Evolutionary conservation across 2,329 filamentous ascomycete genomes (phyloP).

Genomic region (Nothophoma quercina): DNA sequence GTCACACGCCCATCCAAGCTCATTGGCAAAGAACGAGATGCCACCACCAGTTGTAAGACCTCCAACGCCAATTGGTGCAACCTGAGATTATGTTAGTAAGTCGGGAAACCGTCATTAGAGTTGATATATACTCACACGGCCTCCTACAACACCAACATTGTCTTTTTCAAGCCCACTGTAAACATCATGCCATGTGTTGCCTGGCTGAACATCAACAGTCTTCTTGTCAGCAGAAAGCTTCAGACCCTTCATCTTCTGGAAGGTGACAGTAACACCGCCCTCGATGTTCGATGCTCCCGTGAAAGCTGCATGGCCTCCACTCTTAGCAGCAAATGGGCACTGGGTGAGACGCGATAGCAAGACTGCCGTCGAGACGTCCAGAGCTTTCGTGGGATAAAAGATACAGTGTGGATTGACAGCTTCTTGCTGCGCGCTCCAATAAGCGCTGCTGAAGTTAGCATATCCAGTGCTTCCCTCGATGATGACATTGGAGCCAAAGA

Average conservation of each 20-base stretch:
- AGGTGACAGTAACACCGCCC: slow-evolving; percentile 53
- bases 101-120: slow-evolving; percentile 2
- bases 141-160: slow-evolving; percentile 35
- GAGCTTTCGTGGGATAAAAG: slow-evolving; percentile 29
- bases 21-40: slow-evolving; percentile 28
- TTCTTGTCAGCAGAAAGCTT: slow-evolving; percentile 32
- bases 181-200: slow-evolving; percentile 39
- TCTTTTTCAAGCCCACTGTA: slow-evolving; percentile 32
- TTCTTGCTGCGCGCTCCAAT: slow-evolving; percentile 26
- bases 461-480: slow-evolving; percentile 24
- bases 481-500: slow-evolving; percentile 27
- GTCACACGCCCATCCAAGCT: slow-evolving; percentile 26
- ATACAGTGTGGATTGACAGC: slow-evolving; percentile 31
- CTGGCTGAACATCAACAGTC: slow-evolving; percentile 40
- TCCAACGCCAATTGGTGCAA: slow-evolving; percentile 40
- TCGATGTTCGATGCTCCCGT: slow-evolving; percentile 52
- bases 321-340: slow-evolving; percentile 53
- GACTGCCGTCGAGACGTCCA: slow-evolving; percentile 22
- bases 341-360: slow-evolving; percentile 22
- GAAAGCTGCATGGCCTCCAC: slow-evolving; percentile 52
- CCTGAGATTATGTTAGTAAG: slow-evolving; percentile 36
- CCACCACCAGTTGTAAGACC: slow-evolving; percentile 42
- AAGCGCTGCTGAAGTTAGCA: slow-evolving; percentile 18
- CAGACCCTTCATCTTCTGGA: slow-evolving; percentile 44
- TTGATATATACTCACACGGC: slow-evolving; percentile 20